phyloP scores from a whole-genome alignment of 441 rosid species.

The Heliophila coronopifolia region DNA sequence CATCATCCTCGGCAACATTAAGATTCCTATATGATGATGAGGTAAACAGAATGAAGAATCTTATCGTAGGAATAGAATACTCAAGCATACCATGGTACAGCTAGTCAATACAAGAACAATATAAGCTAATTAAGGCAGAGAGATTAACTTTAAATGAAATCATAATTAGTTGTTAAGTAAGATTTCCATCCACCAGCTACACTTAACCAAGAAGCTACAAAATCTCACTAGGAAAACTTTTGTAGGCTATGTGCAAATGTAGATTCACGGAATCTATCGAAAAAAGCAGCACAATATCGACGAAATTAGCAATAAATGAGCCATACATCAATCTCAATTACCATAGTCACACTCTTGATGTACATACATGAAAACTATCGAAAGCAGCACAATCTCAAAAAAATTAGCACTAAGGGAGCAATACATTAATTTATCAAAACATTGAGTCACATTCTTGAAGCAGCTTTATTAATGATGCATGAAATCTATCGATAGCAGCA shows the following conservation, averaged over 20 bases:
- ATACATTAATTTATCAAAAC: too few species aligned
- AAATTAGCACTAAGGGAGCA: too few species aligned
- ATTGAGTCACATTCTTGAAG: too few species aligned
- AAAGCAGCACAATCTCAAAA: too few species aligned
- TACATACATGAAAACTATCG: too few species aligned
- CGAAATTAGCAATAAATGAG: background rate
- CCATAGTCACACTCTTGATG: background rate
- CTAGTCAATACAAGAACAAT: slow-evolving; percentile 1
- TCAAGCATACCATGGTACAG: background rate
- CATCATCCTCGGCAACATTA: slow-evolving; percentile 75
- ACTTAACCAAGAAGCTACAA: slow-evolving; percentile 1
- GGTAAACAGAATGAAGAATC: slow-evolving; percentile 18
- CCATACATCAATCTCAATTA: background rate
- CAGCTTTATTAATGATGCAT: too few species aligned
- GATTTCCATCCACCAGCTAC: background rate
- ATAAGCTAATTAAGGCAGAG: background rate
- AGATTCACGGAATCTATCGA: background rate
- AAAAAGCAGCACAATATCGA: slow-evolving; percentile 13
- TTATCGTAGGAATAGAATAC: background rate
- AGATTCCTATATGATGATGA: slow-evolving; percentile 57
- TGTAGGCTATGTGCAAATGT: background rate
- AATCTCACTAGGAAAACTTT: background rate
- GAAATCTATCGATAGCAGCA: background rate
- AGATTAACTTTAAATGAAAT: background rate
- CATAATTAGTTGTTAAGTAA: background rate